Base-by-base conservation (phyloP, 1,139 yeast species). In the Kazachstania sp. region DNA sequence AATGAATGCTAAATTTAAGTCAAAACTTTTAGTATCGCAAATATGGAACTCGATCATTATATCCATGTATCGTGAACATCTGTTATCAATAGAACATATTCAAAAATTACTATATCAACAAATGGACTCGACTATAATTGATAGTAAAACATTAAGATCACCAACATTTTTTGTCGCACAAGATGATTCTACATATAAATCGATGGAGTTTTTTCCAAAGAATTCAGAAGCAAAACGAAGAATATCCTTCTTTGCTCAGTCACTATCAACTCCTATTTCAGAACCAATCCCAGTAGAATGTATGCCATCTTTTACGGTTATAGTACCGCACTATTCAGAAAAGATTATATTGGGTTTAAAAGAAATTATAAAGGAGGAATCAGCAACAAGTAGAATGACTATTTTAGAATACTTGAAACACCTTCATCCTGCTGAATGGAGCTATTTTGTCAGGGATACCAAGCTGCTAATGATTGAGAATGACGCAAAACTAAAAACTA, bases 171-270 rank as follows among this genome's bases (percentile, higher is more conserved):
- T 85, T 62, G 71, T 83, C 4, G 79, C 78, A n/a, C 88, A 83
- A 58, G 95, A 83, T 65, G 95, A 84, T 57, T 74, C 77, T 69
- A 52, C 83, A 51, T 83, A 80, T 59, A 85, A 81, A 53, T 81
- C 87, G 50, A 74, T 77, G 26, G 81, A 80, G 41, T 77, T 64
- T 49, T 70, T 70, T 47, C 70, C 71, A 1, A 68, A 77, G 45
- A 95, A 88, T 67, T 76, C 83, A 6, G 95, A 86, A 60, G 94
- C 95, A 0, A 83, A 84, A 58, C 69, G 96, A 56, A 71, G 96
- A 46, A 77, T 87, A 2, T 81, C 94, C 0, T 87, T 84, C 58
- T 87, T 87, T 72, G 95, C 96, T 0, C 95, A 86, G 60, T 85
- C 95, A 0, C 64, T 87, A 43, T 78, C 95, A 0, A 81, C 88